phyloP scores from a whole-genome alignment of 768 basidiomycete genomes.

The Leccinum olivaceopallidum region DNA sequence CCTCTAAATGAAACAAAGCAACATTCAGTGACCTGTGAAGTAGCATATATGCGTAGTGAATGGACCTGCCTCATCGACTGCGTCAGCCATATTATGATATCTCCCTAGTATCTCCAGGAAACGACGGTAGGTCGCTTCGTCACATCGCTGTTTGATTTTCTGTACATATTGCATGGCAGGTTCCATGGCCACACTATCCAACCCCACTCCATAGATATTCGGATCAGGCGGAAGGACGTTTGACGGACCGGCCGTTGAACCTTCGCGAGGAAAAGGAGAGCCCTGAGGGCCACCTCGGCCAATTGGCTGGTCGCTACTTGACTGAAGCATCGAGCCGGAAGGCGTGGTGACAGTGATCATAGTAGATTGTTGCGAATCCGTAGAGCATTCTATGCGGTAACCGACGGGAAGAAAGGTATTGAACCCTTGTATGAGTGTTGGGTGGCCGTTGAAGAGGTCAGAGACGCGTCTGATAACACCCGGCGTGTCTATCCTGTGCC shows the following conservation, averaged over 20 bases:
- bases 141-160: constrained; percentile 94
- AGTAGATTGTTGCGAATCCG: constrained; percentile 60
- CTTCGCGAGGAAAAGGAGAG: constrained; percentile 34
- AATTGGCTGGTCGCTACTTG: constrained; percentile 45
- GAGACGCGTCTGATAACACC: constrained; percentile 97
- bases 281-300: constrained; percentile 40
- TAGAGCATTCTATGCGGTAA: constrained; percentile 85
- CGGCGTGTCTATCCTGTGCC: constrained; percentile 88
- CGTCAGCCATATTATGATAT: constrained; percentile 59
- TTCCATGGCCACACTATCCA: constrained; percentile 54
- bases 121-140: constrained; percentile 81
- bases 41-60: constrained; percentile 10
- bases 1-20: constrained; percentile 32
- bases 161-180: constrained; percentile 94
- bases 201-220: constrained; percentile 29
- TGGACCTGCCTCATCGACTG: constrained; percentile 56
- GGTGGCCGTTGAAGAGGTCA: constrained; percentile 88
- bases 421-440: constrained; percentile 92
- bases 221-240: constrained; percentile 20
- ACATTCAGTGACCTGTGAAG: neutral
- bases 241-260: constrained; percentile 8
- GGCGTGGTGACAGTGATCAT: constrained; percentile 81
- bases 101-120: constrained; percentile 76
- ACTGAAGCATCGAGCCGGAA: constrained; percentile 60
- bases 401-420: constrained; percentile 96